Evolutionary conservation across 441 rosid genomes (phyloP), one percentile per base, ranked within the genome.

Genomic region (Euphorbia corollata): DNA sequence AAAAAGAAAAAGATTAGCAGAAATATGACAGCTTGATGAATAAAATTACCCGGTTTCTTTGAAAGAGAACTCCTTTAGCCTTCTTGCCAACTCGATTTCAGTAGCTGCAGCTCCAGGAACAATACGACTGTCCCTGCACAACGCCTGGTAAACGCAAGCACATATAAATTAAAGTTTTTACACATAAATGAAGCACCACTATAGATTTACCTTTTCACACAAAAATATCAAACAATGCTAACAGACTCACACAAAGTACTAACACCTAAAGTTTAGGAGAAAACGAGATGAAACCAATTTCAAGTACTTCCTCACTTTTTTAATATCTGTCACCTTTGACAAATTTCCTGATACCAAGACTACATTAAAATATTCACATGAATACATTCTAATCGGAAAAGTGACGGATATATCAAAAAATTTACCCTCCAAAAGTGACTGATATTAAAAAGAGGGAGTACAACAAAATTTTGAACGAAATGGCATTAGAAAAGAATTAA

Each of bases 101-200:
- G 98, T 87, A 69, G 98, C 99, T 57, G 98, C 96, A 75, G 96
- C 99, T 74, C 97, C 98, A 59, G 99, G 94, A 62, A 92, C 81
- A 3, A 82, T 82, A 61, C 99, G 96, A 72, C 98, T 89, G 71
- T 96, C 97, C 85, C 84, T 92, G 75, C 97, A 96, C 98, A 92
- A 92, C 45, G 98, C 96, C 98, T 96, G 84, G 65, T 30, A 72
- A 75, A 64, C 54, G 59, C 8, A 64, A 9, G 7, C 32, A 51
- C 41, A 23, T 64, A 32, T 24, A 39, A 59, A 47, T 16, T 23
- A n/a, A 48, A 19, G 15, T 23, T 55, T 22, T 19, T 51, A 64
- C 13, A 4, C 32, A 24, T 24, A 39, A 64, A 20, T 13, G 22
- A 59, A 34, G 24, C 27, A 58, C 6, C 19, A 22, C 13, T 43